phyloP scores from a whole-genome alignment of 225 moss, liverwort and hornwort genomes.

The Anthoceros angustus region DNA sequence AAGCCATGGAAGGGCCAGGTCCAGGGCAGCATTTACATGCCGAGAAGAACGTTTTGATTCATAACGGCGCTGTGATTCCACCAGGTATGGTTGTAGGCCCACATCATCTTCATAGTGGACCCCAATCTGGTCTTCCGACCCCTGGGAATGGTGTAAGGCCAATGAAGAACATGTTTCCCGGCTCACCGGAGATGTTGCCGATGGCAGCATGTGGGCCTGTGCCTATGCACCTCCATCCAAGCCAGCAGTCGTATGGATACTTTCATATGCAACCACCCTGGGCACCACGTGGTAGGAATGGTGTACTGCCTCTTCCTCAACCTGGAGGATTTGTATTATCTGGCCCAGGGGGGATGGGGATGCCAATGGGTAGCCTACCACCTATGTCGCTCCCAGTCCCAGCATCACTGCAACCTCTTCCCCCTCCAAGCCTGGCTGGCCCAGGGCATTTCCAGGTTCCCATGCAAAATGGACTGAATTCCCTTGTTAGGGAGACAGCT shows the following conservation, averaged over 20 bases:
- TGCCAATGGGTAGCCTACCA: constrained; percentile 20
- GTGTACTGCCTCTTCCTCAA: constrained; percentile 39
- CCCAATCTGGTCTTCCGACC: constrained; percentile 7
- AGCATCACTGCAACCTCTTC: constrained; percentile 10
- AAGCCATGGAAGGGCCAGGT: not conserved
- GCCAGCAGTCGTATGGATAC: constrained; percentile 24
- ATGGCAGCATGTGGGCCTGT: constrained; percentile 14
- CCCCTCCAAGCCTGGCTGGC: constrained; percentile 10
- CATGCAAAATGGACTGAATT: constrained; percentile 24
- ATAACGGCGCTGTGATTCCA: not conserved
- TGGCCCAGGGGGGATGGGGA: constrained; percentile 14
- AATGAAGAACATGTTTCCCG: constrained; percentile 19
- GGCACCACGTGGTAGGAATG: constrained; percentile 28
- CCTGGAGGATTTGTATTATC: constrained; percentile 32
- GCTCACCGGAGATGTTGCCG: constrained; percentile 20
- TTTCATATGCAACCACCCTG: constrained; percentile 29
- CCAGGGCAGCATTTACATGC: not conserved
- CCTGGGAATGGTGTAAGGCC: constrained; percentile 13
- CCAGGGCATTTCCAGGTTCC: constrained; percentile 15
- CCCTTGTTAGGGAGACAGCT: constrained; percentile 17
- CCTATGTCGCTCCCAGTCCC: constrained; percentile 21
- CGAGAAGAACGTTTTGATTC: not conserved
- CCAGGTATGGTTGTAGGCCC: constrained; percentile 7
- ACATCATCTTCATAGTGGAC: constrained; percentile 23
- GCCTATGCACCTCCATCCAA: constrained; percentile 19